Conservation (phyloP, 768 basidiomycete genomes). For the Boletus huronensis region DNA sequence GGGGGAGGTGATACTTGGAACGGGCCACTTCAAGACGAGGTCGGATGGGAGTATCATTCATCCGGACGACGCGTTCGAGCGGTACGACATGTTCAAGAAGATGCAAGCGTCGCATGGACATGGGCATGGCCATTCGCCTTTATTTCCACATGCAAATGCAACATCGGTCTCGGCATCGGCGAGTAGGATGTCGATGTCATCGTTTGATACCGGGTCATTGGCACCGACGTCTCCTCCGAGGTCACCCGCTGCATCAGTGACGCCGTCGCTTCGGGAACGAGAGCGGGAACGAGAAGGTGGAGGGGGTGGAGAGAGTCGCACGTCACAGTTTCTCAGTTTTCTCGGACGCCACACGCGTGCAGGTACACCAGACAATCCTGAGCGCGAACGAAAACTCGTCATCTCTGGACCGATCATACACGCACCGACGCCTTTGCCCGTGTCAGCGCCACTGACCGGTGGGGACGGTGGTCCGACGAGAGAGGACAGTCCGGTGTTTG, state of each 20-base stretch:
- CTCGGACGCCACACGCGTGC: constrained; percentile 44
- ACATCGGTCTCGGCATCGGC: background rate
- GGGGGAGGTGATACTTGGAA: background rate
- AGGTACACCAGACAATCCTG: constrained; percentile 50
- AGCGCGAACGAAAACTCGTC: constrained; percentile 41
- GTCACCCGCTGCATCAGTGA: constrained; percentile 32
- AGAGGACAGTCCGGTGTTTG: constrained; percentile 57
- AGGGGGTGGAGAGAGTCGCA: constrained; percentile 33
- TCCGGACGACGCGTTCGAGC: constrained; percentile 83
- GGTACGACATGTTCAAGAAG: constrained; percentile 82
- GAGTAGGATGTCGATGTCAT: constrained; percentile 63
- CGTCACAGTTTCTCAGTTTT: constrained; percentile 57
- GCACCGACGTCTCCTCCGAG: constrained; percentile 40
- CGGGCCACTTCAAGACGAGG: constrained; percentile 1
- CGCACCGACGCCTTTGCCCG: constrained; percentile 20
- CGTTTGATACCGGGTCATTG: constrained; percentile 41
- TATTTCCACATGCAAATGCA: background rate
- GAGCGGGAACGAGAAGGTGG: constrained; percentile 8
- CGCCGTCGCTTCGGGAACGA: constrained; percentile 29
- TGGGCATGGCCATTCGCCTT: constrained; percentile 4
- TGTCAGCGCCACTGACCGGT: background rate
- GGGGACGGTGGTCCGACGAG: constrained; percentile 29
- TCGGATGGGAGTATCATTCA: constrained; percentile 23
- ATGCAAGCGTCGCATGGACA: constrained; percentile 31
- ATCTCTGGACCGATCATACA: constrained; percentile 70